phyloP scores from a whole-genome alignment of 2,329 filamentous ascomycete species.

The Ustulina deusta region DNA sequence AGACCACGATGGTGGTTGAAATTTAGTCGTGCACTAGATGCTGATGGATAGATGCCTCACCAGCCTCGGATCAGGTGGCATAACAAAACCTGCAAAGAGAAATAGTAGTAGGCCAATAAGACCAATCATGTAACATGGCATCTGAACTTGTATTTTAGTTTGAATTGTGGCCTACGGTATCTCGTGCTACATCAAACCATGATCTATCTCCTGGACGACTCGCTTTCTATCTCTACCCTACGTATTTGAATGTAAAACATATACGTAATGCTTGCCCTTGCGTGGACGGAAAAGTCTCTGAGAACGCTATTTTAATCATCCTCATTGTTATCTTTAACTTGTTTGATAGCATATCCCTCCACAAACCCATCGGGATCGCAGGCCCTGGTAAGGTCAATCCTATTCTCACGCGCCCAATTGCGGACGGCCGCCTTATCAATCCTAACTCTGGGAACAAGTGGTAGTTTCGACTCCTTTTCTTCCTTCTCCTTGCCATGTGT shows the following conservation, averaged over 20 bases:
- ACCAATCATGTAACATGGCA: not conserved
- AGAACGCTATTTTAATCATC: conserved; percentile 25
- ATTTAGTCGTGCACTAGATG: too few relatives aligned
- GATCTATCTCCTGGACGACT: conserved; percentile 17
- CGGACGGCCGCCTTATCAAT: conserved; percentile 69
- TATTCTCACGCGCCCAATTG: conserved; percentile 73
- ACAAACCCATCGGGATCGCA: conserved; percentile 82
- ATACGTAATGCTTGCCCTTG: not conserved
- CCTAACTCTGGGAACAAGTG: conserved; percentile 59
- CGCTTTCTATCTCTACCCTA: conserved; percentile 9
- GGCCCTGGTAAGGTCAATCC: conserved; percentile 71
- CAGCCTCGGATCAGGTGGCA: not conserved
- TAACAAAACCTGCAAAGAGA: not conserved
- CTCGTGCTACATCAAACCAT: not conserved
- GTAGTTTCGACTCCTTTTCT: conserved; percentile 22
- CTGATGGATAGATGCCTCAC: too few relatives aligned
- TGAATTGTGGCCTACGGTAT: not conserved
- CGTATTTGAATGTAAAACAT: not conserved
- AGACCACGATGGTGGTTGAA: too few relatives aligned
- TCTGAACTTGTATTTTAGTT: not conserved
- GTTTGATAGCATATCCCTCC: conserved; percentile 70
- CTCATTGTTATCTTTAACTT: conserved; percentile 49
- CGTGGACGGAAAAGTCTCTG: not conserved
- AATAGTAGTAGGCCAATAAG: not conserved
- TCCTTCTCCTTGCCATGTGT: conserved; percentile 46